Conservation (phyloP, 768 basidiomycete genomes). For the Suillus luteus region DNA sequence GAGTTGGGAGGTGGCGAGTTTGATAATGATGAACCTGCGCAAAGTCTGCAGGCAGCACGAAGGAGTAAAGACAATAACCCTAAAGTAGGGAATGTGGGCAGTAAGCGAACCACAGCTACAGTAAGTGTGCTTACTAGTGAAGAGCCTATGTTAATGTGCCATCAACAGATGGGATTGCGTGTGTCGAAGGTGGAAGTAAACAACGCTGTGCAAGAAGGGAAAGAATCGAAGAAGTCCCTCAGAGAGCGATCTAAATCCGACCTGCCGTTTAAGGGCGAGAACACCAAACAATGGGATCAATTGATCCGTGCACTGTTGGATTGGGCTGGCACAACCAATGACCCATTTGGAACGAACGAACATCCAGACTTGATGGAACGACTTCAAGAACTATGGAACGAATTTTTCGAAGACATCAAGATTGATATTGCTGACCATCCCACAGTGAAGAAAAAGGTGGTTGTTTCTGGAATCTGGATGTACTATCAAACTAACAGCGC, state of each 20-base stretch:
- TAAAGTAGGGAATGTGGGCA: conserved; percentile 1
- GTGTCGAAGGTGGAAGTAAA: not conserved
- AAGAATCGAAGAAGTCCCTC: not conserved
- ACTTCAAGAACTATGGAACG: conserved; percentile 9
- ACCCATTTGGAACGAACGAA: conserved; percentile 12
- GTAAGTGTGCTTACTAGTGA: not conserved
- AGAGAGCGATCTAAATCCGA: conserved; percentile 1
- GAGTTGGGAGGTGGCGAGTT: not conserved
- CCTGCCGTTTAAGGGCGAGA: conserved; percentile 6
- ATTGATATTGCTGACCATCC: conserved; percentile 10
- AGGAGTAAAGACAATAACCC: conserved; percentile 1
- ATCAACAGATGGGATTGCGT: conserved; percentile 3
- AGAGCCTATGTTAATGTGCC: not conserved
- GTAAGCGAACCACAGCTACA: not conserved
- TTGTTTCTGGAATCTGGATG: no score
- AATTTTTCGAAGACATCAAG: not conserved
- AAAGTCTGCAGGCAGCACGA: not conserved
- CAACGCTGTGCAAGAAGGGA: not conserved
- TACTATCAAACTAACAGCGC: no score
- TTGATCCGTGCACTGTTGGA: conserved; percentile 7
- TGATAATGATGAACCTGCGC: not conserved
- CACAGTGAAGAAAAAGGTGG: conserved; percentile 8
- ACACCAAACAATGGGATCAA: conserved; percentile 6
- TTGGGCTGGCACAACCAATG: conserved; percentile 10
- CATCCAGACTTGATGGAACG: conserved; percentile 8